These are phyloP conservation scores for Trichomonas gallinae DNA, from an alignment of 208 protist genomes.

Conservation along the genomic window DNA sequence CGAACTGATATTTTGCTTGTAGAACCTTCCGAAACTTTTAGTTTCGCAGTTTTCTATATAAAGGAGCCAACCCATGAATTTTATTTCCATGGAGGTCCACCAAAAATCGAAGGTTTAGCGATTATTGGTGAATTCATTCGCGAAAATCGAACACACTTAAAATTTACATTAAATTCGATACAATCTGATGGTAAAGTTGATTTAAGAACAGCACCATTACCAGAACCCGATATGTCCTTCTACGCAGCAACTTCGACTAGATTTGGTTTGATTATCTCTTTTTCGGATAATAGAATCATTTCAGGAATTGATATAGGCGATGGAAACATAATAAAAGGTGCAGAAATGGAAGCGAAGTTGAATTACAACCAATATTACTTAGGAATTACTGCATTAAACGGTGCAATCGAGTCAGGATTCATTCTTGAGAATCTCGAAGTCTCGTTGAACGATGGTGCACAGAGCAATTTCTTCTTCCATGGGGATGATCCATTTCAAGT, in stretches of 20 bases:
- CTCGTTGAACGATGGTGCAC: not conserved
- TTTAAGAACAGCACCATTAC: not conserved
- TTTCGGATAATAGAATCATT: not conserved
- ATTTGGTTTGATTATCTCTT: not conserved
- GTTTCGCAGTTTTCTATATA: not conserved
- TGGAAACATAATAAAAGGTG: not conserved
- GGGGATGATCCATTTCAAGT: not conserved
- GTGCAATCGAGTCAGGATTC: not conserved
- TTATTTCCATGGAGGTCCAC: not conserved
- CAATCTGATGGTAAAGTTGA: not conserved
- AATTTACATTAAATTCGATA: not conserved
- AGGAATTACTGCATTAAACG: not conserved
- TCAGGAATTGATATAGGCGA: not conserved
- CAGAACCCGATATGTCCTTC: not conserved
- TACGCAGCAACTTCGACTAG: not conserved
- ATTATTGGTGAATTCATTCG: not conserved
- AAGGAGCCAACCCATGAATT: not conserved
- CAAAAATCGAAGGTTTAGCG: not conserved
- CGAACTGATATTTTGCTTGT: not conserved
- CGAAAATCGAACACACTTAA: not conserved
- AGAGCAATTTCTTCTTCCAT: not conserved
- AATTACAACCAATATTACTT: not conserved
- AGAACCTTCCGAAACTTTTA: not conserved
- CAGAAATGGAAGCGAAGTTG: not conserved
- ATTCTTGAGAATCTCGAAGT: not conserved